Conservation (phyloP, 495 filamentous ascomycete species). For the Penicillium goetzii region DNA sequence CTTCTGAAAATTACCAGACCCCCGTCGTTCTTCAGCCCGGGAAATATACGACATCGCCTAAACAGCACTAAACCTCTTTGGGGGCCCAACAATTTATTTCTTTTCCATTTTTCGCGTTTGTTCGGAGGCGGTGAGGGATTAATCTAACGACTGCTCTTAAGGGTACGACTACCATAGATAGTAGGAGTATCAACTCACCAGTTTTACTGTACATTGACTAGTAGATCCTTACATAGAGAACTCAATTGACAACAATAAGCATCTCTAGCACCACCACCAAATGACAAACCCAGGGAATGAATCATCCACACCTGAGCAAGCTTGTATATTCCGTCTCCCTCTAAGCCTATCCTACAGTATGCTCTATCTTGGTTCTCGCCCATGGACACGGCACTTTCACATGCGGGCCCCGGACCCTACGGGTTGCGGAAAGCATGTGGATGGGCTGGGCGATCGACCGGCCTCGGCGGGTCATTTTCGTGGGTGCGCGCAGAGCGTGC, state of each 20-base stretch:
- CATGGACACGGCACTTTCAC: constrained; percentile 16
- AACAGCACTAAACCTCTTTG: constrained; percentile 12
- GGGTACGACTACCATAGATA: background rate
- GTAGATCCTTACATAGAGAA: background rate
- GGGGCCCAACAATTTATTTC: constrained; percentile 21
- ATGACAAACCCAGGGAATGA: background rate
- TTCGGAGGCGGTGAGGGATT: constrained; percentile 5
- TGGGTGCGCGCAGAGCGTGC: constrained; percentile 12
- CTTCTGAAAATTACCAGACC: constrained; percentile 18
- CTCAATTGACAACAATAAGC: background rate
- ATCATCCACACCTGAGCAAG: background rate
- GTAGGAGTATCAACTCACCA: too few species aligned
- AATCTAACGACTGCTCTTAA: background rate
- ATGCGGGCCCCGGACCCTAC: constrained; percentile 17
- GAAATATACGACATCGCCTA: constrained; percentile 3
- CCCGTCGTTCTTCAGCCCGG: constrained; percentile 19
- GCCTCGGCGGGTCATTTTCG: constrained; percentile 36
- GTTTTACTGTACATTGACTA: background rate
- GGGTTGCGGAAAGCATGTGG: constrained; percentile 19
- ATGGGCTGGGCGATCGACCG: constrained; percentile 16
- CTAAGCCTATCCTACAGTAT: background rate
- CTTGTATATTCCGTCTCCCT: background rate
- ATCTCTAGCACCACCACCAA: background rate
- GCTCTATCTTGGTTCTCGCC: background rate
- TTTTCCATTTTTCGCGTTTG: background rate